These are phyloP conservation scores for Pseudevernia furfuracea DNA, from an alignment of 495 filamentous ascomycete genomes.

Conservation along the genomic window DNA sequence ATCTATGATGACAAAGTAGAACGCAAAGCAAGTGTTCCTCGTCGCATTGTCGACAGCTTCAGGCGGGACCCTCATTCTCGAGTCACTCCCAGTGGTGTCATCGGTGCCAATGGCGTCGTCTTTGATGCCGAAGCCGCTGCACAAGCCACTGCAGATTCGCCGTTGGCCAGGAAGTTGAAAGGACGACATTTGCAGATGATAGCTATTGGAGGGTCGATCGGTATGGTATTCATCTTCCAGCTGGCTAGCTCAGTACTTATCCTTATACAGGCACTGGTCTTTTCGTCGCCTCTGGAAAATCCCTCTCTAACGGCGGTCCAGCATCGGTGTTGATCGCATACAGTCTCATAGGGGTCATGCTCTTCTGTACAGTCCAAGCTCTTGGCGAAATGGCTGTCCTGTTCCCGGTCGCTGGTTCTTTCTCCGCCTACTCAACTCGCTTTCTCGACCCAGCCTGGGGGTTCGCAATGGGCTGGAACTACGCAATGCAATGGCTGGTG, in stretches of 20 bases:
- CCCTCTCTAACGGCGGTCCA: constrained; percentile 72
- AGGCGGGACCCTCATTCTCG: constrained; percentile 64
- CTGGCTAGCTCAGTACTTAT: constrained; percentile 14
- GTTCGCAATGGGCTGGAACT: constrained; percentile 99
- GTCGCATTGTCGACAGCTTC: constrained; percentile 67
- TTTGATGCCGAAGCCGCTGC: constrained; percentile 73
- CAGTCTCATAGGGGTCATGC: constrained; percentile 73
- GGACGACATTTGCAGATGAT: constrained; percentile 48
- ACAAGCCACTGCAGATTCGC: constrained; percentile 64
- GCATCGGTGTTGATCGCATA: constrained; percentile 80
- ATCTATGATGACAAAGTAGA: constrained; percentile 10
- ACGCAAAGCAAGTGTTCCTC: constrained; percentile 8
- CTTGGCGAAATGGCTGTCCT: constrained; percentile 87
- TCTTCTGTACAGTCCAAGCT: constrained; percentile 87
- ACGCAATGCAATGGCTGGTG: constrained; percentile 88
- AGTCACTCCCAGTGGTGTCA: constrained; percentile 46
- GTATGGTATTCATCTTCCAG: constrained; percentile 37
- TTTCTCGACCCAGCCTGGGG: constrained; percentile 95
- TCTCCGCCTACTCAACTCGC: constrained; percentile 83
- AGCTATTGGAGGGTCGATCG: constrained; percentile 67
- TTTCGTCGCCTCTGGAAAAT: constrained; percentile 79
- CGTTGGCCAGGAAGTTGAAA: constrained; percentile 54
- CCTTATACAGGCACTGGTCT: constrained; percentile 64
- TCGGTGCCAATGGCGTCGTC: constrained; percentile 52
- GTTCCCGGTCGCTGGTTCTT: constrained; percentile 88